Percentiles rank a stretch among this genome's conserved stretches.
phyloP scores from a whole-genome alignment of 441 rosid genomes.

The Manihot esculenta region DNA sequence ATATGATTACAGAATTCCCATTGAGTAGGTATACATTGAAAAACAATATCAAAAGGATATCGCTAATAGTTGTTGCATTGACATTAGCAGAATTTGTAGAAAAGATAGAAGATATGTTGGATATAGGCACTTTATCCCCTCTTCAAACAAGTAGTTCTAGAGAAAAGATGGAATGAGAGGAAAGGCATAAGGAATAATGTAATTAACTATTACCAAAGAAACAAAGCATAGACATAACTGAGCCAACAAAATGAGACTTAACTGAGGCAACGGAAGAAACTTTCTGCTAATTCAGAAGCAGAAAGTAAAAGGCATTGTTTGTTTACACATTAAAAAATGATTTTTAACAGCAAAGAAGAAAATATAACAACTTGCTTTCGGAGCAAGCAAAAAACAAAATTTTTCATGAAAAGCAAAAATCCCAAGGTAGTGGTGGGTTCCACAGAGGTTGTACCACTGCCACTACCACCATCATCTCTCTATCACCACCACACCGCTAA shows the following conservation, averaged over 20 bases:
- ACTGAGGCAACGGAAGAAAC: too few species aligned
- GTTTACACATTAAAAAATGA: too few species aligned
- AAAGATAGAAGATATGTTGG: neutral
- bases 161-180: neutral
- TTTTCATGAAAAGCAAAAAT: too few species aligned
- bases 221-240: neutral
- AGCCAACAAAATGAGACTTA: neutral
- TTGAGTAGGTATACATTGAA: neutral
- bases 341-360: too few species aligned
- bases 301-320: too few species aligned
- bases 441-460: too few species aligned
- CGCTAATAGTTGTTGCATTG: neutral
- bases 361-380: too few species aligned
- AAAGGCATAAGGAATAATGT: neutral
- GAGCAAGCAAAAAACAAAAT: too few species aligned
- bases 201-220: neutral
- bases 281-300: too few species aligned
- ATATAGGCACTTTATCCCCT: neutral
- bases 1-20: neutral
- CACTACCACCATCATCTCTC: too few species aligned
- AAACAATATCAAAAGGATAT: neutral
- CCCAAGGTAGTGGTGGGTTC: too few species aligned
- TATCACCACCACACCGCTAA: too few species aligned
- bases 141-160: neutral
- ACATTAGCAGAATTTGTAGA: neutral